Base-by-base conservation (phyloP, 2,329 filamentous ascomycete species). In the Lasiodiplodia citricola region DNA sequence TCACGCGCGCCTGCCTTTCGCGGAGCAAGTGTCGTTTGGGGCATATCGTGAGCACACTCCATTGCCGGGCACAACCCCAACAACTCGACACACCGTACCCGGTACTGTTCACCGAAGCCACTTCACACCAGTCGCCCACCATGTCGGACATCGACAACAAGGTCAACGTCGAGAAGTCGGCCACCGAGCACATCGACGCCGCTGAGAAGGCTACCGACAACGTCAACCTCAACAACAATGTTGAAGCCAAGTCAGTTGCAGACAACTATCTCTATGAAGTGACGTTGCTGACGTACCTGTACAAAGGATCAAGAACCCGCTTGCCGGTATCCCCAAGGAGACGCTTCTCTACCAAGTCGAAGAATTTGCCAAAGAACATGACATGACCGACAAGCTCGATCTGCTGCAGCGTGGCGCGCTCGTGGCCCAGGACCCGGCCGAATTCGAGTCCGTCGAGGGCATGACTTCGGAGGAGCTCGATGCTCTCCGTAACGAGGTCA, bases 341-440 rank as follows among this genome's bases (percentile, higher is more conserved):
- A 77, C 80, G 71, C 83, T 90, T 8, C 78, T 89, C 67, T 75
- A 76, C 47, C 81, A 88, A 64, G 89, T 89, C 38, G 84, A 88
- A 64, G 81, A 82, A n/a, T 92, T 92, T 74, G 90, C 89, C 50
- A 80, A 82, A 16, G 80, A 85, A 52, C 87, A 90, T 72, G 84
- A 84, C 28, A 83, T 94, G 31, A 78, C 81, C 2, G 86, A 90
- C 66, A 84, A 90, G 71, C 79, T 88, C 3, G 80, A 82, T 3
- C 75, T 91, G 18, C 83, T 94, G 64, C 83, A 86, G 64, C 90
- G 90, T 73, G 92, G 91, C 41, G 92, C 92, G 3, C 83, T 95
- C 13, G 86, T 94, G 21, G 92, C 92, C 2, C 91, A 92, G 76
- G 88, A 90, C 72, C 91, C 91, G 0, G 81, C 82, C 10, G 83